Percentiles rank a stretch among this genome's conserved stretches.
phyloP scores from a whole-genome alignment of 176 grass and related monocot genomes.

The Saccharum officinarum region DNA sequence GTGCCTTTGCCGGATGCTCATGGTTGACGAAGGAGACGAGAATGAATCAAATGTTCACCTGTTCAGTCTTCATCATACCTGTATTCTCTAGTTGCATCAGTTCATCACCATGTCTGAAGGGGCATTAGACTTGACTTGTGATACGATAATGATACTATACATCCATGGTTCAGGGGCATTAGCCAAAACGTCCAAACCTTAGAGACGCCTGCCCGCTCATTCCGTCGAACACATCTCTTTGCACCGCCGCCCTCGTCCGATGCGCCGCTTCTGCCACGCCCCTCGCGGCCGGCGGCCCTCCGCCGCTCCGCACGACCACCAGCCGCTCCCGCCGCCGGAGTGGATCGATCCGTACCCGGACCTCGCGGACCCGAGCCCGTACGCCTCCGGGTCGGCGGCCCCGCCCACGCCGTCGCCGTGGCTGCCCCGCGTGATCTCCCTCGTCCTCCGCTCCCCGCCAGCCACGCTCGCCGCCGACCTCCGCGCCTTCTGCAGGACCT shows the following conservation, averaged over 20 bases:
- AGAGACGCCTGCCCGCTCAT: not conserved
- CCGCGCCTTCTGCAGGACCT: conserved; percentile 66
- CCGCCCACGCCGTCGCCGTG: conserved; percentile 61
- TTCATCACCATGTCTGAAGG: too few relatives aligned
- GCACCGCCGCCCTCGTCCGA: not conserved
- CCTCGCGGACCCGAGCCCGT: conserved; percentile 57
- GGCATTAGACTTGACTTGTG: too few relatives aligned
- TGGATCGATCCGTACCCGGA: conserved; percentile 66
- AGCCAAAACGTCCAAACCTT: not conserved
- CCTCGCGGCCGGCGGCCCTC: conserved; percentile 9
- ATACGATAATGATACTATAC: too few relatives aligned
- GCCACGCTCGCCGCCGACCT: conserved; percentile 64
- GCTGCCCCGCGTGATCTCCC: conserved; percentile 66
- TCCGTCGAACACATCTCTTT: conserved; percentile 18
- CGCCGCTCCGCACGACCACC: not conserved
- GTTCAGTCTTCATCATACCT: not conserved
- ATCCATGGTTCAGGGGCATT: too few relatives aligned
- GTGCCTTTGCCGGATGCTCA: too few relatives aligned
- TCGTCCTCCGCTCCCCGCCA: conserved; percentile 59
- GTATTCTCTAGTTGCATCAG: not conserved
- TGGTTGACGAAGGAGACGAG: too few relatives aligned
- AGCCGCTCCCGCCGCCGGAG: conserved; percentile 46
- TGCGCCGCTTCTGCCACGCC: conserved; percentile 33
- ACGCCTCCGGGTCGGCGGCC: not conserved
- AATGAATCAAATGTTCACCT: too few relatives aligned